These are phyloP conservation scores for Hemerocallis citrina DNA, from an alignment of 106 monocot genomes.

Conservation along the genomic window DNA sequence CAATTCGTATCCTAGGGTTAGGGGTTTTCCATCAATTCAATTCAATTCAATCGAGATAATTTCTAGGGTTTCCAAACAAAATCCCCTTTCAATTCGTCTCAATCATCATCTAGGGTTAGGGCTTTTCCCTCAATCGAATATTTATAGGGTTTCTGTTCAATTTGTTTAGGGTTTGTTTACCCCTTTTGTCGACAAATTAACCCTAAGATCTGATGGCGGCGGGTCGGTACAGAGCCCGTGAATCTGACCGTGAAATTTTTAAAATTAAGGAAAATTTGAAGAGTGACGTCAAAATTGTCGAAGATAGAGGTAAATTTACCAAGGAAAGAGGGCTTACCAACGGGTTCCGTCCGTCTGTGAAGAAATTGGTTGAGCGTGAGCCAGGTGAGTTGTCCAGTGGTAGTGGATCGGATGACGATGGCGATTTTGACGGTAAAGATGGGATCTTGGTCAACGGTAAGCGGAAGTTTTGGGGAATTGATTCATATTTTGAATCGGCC, in stretches of 20 bases:
- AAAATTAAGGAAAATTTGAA: slow-evolving; percentile 16
- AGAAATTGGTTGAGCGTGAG: slow-evolving; percentile 32
- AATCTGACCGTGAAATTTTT: slow-evolving; percentile 12
- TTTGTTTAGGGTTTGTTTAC: slow-evolving; percentile 6
- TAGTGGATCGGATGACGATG: slow-evolving; percentile 33
- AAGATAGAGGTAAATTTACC: slow-evolving; percentile 6
- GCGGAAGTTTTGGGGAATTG: slow-evolving; percentile 59
- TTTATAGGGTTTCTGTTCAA: too few species aligned
- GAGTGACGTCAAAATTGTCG: not conserved
- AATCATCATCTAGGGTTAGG: too few species aligned
- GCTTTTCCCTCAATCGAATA: too few species aligned
- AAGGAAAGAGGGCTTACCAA: not conserved
- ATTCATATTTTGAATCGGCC: slow-evolving; percentile 4
- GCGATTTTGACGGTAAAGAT: not conserved
- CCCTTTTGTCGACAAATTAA: not conserved
- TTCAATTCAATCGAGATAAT: not conserved
- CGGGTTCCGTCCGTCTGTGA: not conserved
- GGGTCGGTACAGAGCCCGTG: slow-evolving; percentile 24
- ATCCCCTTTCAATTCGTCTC: too few species aligned
- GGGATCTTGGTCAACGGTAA: slow-evolving; percentile 18
- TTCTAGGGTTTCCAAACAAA: slow-evolving; percentile 12
- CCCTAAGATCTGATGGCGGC: slow-evolving; percentile 50
- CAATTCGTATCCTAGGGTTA: too few species aligned
- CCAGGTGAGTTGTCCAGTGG: slow-evolving; percentile 50
- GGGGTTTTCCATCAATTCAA: too few species aligned